Percentiles rank a stretch among this genome's conserved stretches.
Conservation (phyloP, 495 filamentous ascomycete genomes). For the Penicillium soppii region DNA sequence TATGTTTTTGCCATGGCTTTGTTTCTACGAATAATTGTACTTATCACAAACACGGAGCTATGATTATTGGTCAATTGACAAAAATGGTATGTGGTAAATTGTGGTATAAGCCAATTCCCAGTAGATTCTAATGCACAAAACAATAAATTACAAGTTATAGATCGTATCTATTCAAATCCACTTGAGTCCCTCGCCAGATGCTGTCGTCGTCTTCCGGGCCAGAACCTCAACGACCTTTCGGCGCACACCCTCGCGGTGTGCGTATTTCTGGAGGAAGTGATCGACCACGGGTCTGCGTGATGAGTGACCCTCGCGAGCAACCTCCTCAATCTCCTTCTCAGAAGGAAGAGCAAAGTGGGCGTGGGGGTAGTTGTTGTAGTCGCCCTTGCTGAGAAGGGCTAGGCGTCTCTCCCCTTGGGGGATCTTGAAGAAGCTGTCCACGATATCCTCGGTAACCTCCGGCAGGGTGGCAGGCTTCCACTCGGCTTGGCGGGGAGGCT, state of each 20-base stretch:
- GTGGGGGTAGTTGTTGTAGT: slow-evolving; percentile 72
- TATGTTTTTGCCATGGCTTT: no score
- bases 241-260: slow-evolving; percentile 38
- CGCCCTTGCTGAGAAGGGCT: slow-evolving; percentile 47
- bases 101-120: slow-evolving; percentile 12
- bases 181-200: slow-evolving; percentile 19
- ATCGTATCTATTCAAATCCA: slow-evolving; percentile 25
- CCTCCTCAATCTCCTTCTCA: slow-evolving; percentile 64
- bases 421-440: slow-evolving; percentile 61
- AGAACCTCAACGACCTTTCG: slow-evolving; percentile 44
- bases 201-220: slow-evolving; percentile 24
- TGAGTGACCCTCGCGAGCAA: slow-evolving; percentile 36
- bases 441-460: slow-evolving; percentile 51
- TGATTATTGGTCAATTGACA: no score
- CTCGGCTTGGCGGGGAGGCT: slow-evolving; percentile 54
- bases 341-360: slow-evolving; percentile 64
- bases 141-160: slow-evolving; percentile 26
- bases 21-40: no score
- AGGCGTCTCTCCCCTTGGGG: slow-evolving; percentile 45
- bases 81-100: slow-evolving; percentile 13
- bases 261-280: slow-evolving; percentile 31
- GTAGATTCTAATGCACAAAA: slow-evolving; percentile 24
- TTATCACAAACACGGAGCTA: no score
- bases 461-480: slow-evolving; percentile 74
- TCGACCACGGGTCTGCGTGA: slow-evolving; percentile 16